Conservation (phyloP, 208 protist genomes). For the Phytomonas sp. region DNA sequence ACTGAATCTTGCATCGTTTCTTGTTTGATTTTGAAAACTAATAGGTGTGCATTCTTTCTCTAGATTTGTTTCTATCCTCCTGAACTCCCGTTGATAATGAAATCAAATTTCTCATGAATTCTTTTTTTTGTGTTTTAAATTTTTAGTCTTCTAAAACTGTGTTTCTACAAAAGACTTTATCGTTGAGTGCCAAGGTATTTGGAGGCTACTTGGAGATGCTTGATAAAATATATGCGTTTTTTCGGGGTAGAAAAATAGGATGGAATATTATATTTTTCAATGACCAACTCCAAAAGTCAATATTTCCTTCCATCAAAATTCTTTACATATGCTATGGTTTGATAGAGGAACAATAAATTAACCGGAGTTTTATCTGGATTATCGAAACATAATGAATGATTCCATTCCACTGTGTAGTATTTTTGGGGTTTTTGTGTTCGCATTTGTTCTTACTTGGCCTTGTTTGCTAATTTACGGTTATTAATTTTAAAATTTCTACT, state of each 20-base stretch:
- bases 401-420: background rate
- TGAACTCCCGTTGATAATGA: background rate
- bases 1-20: constrained; percentile 1
- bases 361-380: background rate
- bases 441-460: background rate
- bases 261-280: background rate
- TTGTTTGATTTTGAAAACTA: background rate
- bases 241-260: background rate
- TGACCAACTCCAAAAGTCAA: background rate
- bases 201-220: background rate
- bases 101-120: background rate
- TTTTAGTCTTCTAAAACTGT: background rate
- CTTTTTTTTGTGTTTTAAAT: background rate
- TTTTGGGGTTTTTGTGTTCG: background rate
- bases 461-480: background rate
- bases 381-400: background rate
- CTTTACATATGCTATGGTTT: background rate
- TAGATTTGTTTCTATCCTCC: background rate
- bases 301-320: background rate
- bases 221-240: background rate
- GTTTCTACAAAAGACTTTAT: background rate
- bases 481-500: background rate
- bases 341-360: background rate
- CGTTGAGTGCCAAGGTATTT: background rate
- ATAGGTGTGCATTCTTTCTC: background rate